These are phyloP conservation scores for Tremella fuciformis DNA, from an alignment of 768 basidiomycete genomes.

Conservation along the genomic window DNA sequence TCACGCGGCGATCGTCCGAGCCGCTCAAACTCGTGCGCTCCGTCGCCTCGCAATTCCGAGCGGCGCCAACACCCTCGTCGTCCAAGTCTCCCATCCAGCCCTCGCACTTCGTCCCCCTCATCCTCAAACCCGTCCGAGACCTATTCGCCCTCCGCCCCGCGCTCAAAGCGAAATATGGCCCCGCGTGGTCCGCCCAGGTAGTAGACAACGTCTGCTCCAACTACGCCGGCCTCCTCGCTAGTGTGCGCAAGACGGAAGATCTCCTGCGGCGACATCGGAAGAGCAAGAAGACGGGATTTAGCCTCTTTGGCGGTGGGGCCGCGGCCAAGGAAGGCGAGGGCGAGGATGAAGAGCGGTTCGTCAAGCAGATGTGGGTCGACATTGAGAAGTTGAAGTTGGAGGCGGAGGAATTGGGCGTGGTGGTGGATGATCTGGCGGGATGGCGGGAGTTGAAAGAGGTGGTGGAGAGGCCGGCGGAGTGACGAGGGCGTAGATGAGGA, in stretches of 20 bases:
- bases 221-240: slow-evolving; percentile 73
- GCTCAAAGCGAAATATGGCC: slow-evolving; percentile 59
- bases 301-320: slow-evolving; percentile 64
- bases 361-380: slow-evolving; percentile 78
- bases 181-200: slow-evolving; percentile 57
- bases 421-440: slow-evolving; percentile 52
- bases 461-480: slow-evolving; percentile 28
- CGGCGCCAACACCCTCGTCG: slow-evolving; percentile 62
- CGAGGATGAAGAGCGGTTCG: slow-evolving; percentile 84
- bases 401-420: slow-evolving; percentile 66
- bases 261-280: slow-evolving; percentile 81
- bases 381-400: slow-evolving; percentile 80
- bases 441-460: slow-evolving; percentile 49
- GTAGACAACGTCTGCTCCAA: slow-evolving; percentile 66
- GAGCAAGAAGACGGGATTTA: slow-evolving; percentile 73
- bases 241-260: slow-evolving; percentile 90
- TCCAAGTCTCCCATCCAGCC: slow-evolving; percentile 58
- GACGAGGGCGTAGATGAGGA: slow-evolving; percentile 3
- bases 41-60: slow-evolving; percentile 85
- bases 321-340: slow-evolving; percentile 62
- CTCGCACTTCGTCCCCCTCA: slow-evolving; percentile 77
- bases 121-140: slow-evolving; percentile 72
- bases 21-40: slow-evolving; percentile 77
- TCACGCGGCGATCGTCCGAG: slow-evolving; percentile 79
- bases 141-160: slow-evolving; percentile 63